phyloP scores from a whole-genome alignment of 164 flowering plant species.

The Kingdonia uniflora region DNA sequence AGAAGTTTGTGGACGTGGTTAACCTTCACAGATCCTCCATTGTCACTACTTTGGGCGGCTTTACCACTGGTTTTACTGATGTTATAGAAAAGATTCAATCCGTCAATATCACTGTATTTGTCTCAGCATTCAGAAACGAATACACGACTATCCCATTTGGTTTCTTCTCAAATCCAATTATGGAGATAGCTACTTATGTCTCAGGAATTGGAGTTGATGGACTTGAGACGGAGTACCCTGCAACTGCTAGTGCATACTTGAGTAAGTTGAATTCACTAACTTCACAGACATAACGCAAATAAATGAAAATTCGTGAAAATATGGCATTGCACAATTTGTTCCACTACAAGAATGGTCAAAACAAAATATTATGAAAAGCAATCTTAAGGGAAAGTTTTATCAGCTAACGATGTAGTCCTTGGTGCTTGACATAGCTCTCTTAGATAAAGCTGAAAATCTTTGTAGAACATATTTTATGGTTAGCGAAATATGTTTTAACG shows the following conservation, averaged over 20 bases:
- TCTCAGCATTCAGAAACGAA: constrained; percentile 48
- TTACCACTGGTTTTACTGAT: constrained; percentile 26
- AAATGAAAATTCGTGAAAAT: not conserved
- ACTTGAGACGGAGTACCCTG: constrained; percentile 64
- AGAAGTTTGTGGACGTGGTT: constrained; percentile 65
- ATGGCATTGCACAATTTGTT: not conserved
- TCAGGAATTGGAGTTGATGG: constrained; percentile 42
- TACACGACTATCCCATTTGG: constrained; percentile 41
- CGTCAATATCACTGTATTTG: constrained; percentile 61
- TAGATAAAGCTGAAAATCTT: too few species aligned
- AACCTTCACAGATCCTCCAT: constrained; percentile 32
- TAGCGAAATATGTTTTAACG: too few species aligned
- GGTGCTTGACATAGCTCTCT: too few species aligned
- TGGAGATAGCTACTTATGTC: constrained; percentile 46
- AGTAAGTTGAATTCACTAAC: constrained; percentile 41
- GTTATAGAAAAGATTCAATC: constrained; percentile 41
- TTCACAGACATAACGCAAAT: not conserved
- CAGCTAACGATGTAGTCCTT: too few species aligned
- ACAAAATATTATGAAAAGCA: too few species aligned
- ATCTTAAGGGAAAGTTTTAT: too few species aligned
- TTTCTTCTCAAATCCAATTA: constrained; percentile 55
- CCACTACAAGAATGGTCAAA: too few species aligned
- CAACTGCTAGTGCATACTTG: constrained; percentile 54
- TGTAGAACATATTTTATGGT: too few species aligned
- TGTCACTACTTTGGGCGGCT: constrained; percentile 11